These are phyloP conservation scores for Xylaria sp. DNA, from an alignment of 2,329 filamentous ascomycete genomes.

Conservation along the genomic window DNA sequence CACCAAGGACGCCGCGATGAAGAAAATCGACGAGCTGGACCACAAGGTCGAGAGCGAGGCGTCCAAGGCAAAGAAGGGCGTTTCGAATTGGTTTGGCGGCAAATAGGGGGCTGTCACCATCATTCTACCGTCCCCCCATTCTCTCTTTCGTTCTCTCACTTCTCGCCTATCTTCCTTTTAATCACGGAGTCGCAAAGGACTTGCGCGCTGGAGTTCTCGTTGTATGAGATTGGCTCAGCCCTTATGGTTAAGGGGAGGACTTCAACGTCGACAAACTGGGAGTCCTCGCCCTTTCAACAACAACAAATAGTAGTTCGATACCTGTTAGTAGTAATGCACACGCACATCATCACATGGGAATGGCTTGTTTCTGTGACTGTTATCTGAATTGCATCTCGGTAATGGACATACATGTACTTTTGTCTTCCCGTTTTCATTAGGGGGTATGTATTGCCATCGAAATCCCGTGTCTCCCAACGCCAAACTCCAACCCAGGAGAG, in stretches of 20 bases:
- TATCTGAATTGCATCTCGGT: neutral
- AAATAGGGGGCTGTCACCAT: conserved; percentile 38
- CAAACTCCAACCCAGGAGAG: conserved; percentile 3
- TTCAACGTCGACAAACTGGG: too few species aligned
- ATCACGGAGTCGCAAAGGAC: neutral
- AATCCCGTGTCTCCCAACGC: neutral
- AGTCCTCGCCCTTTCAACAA: neutral
- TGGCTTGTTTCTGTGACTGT: neutral
- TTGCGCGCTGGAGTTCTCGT: neutral
- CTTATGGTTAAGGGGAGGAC: too few species aligned
- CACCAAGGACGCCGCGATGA: conserved; percentile 57
- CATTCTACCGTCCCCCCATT: neutral
- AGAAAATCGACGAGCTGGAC: conserved; percentile 78
- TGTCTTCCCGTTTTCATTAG: neutral
- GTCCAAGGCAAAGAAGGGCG: conserved; percentile 73
- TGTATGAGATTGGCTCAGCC: conserved; percentile 7
- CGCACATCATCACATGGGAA: neutral
- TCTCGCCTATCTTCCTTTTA: neutral
- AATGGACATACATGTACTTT: neutral
- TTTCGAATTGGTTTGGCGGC: conserved; percentile 81
- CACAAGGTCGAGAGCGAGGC: conserved; percentile 73
- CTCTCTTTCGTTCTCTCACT: neutral
- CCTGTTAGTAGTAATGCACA: neutral
- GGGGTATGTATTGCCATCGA: neutral
- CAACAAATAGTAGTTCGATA: neutral